Evolutionary conservation across 1,139 yeast species (phyloP).

Genomic region (Yamadazyma dendronema): DNA sequence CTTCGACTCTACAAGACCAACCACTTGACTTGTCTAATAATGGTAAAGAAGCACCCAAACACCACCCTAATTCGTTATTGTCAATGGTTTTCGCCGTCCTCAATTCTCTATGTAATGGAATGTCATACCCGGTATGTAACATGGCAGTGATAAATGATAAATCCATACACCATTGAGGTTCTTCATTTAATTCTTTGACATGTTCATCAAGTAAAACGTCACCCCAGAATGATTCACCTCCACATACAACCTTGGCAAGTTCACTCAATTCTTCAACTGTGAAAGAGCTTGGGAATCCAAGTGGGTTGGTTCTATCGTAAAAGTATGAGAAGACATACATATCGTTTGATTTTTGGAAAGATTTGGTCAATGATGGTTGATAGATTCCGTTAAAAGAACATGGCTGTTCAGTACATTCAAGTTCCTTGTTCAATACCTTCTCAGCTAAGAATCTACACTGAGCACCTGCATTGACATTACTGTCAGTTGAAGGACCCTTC

Average conservation of each 20-base stretch:
- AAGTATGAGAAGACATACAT: conserved; percentile 90
- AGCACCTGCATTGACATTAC: conserved; percentile 33
- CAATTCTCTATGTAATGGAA: conserved; percentile 85
- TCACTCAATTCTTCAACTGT: conserved; percentile 81
- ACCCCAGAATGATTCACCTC: conserved; percentile 74
- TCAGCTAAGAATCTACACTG: conserved; percentile 90
- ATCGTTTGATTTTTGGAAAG: conserved; percentile 70
- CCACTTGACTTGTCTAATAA: conserved; percentile 63
- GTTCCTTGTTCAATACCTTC: conserved; percentile 75
- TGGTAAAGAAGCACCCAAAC: conserved; percentile 95
- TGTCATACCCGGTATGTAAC: conserved; percentile 92
- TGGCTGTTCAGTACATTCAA: conserved; percentile 68
- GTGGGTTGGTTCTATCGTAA: conserved; percentile 88
- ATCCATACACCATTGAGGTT: conserved; percentile 94
- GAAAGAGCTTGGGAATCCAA: conserved; percentile 92
- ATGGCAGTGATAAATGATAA: conserved; percentile 85
- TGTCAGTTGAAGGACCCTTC: conserved; percentile 57
- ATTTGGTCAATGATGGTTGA: conserved; percentile 82
- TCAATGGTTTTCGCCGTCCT: conserved; percentile 88
- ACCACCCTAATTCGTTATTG: conserved; percentile 95
- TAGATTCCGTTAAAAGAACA: conserved; percentile 97
- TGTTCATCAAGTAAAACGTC: conserved; percentile 63
- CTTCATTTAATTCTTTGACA: conserved; percentile 59
- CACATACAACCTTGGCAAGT: conserved; percentile 79
- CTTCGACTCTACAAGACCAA: conserved; percentile 66